Percentiles rank a stretch among this genome's conserved stretches.
Conservation (phyloP, 2,329 filamentous ascomycete species). For the Sporothrix phasma region DNA sequence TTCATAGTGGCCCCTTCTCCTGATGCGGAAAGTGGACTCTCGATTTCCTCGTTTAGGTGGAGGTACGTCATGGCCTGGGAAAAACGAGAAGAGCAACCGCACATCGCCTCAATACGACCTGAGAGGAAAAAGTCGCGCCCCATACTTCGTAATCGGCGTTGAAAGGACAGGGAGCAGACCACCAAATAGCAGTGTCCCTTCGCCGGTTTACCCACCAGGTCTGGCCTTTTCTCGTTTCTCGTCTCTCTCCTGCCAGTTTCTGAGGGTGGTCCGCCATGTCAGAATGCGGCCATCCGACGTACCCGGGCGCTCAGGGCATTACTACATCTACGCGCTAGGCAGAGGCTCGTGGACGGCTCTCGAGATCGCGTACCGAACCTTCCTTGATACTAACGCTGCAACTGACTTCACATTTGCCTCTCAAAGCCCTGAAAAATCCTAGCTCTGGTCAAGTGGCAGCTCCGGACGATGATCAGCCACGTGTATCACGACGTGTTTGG, state of each 20-base stretch:
- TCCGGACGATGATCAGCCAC: no score
- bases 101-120: background rate
- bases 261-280: background rate
- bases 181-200: background rate
- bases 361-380: no score
- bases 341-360: no score
- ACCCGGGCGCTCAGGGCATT: slow-evolving; percentile 1
- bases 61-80: slow-evolving; percentile 9
- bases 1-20: background rate
- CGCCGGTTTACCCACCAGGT: no score
- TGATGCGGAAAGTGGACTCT: slow-evolving; percentile 2
- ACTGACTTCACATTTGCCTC: no score
- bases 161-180: background rate
- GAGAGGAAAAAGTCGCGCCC: background rate
- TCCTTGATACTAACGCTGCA: no score
- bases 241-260: background rate
- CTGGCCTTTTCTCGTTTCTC: background rate
- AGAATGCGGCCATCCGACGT: slow-evolving; percentile 9
- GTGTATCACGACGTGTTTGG: no score
- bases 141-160: background rate
- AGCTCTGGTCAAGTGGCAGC: no score
- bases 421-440: no score
- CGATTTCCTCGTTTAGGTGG: slow-evolving; percentile 1
- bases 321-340: no score
- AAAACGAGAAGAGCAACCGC: background rate